Evolutionary conservation across 352 stramenopile species (phyloP).

Genomic region (Globisporangium radiosum): DNA sequence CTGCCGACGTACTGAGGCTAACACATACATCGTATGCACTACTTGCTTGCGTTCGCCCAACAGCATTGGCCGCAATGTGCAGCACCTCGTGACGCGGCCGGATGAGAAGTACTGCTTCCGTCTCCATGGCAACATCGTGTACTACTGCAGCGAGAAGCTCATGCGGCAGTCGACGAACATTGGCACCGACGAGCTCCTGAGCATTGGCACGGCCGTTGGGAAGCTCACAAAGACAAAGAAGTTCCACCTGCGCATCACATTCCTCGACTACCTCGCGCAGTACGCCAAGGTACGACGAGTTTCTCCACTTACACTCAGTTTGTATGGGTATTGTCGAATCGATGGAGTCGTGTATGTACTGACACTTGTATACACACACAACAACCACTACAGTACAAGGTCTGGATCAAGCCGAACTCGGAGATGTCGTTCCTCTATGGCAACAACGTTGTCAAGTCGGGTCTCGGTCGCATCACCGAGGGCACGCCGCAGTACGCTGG

Average conservation of each 20-base stretch:
- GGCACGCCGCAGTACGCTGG: conserved; percentile 97
- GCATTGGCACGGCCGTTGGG: conserved; percentile 96
- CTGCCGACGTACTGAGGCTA: neutral
- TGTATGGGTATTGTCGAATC: neutral
- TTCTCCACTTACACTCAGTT: no score
- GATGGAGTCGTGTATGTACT: neutral
- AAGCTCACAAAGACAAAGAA: conserved; percentile 99
- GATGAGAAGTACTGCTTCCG: conserved; percentile 98
- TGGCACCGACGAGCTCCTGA: conserved; percentile 91
- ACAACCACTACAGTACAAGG: conserved; percentile 88
- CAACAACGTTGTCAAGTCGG: conserved; percentile 98
- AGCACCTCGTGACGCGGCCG: conserved; percentile 94
- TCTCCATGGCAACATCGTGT: conserved; percentile 95
- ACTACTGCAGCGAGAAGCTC: conserved; percentile 96
- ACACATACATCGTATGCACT: neutral
- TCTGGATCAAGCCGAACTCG: conserved; percentile 99
- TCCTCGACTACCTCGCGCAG: conserved; percentile 97
- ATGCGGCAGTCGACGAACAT: conserved; percentile 96
- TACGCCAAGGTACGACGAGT: conserved; percentile 90
- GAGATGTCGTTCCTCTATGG: conserved; percentile 99
- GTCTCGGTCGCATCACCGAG: conserved; percentile 97
- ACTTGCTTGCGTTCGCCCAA: neutral
- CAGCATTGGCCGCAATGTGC: conserved; percentile 94
- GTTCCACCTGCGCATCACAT: conserved; percentile 98
- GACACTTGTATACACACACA: no score